These are phyloP conservation scores for Withania somnifera DNA, from an alignment of 305 asterid genomes.

Conservation along the genomic window DNA sequence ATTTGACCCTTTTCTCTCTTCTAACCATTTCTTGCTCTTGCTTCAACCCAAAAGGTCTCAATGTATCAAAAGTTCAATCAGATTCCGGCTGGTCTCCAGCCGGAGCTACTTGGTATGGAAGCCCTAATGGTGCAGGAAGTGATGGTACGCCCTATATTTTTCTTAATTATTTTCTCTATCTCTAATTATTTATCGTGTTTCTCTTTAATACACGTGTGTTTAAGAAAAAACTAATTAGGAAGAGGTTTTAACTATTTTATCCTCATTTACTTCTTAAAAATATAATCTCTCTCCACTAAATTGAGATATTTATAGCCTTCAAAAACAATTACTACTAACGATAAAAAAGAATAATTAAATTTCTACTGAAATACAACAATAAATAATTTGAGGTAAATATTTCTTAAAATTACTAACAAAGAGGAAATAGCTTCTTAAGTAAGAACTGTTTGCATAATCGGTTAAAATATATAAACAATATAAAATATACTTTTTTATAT, in stretches of 20 bases:
- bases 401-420: too few species aligned
- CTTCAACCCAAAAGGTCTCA: slow-evolving; percentile 41
- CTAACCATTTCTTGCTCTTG: slow-evolving; percentile 21
- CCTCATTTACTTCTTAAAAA: too few species aligned
- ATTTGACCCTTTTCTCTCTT: slow-evolving; percentile 19
- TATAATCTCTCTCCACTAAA: not conserved
- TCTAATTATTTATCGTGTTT: not conserved
- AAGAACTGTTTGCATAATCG: not conserved
- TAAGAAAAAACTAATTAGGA: too few species aligned
- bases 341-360: not conserved
- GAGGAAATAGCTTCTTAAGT: not conserved
- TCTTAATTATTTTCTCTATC: not conserved
- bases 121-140: slow-evolving; percentile 66
- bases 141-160: slow-evolving; percentile 30
- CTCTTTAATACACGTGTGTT: not conserved
- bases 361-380: too few species aligned
- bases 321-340: not conserved
- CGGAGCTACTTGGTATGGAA: slow-evolving; percentile 79
- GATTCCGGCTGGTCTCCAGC: slow-evolving; percentile 44
- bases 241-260: too few species aligned
- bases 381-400: too few species aligned
- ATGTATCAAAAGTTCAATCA: slow-evolving; percentile 23
- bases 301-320: not conserved
- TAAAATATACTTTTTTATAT: not conserved
- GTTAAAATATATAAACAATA: not conserved